These are phyloP conservation scores for Passalora sequoiae DNA, from an alignment of 2,329 filamentous ascomycete species.

Conservation along the genomic window DNA sequence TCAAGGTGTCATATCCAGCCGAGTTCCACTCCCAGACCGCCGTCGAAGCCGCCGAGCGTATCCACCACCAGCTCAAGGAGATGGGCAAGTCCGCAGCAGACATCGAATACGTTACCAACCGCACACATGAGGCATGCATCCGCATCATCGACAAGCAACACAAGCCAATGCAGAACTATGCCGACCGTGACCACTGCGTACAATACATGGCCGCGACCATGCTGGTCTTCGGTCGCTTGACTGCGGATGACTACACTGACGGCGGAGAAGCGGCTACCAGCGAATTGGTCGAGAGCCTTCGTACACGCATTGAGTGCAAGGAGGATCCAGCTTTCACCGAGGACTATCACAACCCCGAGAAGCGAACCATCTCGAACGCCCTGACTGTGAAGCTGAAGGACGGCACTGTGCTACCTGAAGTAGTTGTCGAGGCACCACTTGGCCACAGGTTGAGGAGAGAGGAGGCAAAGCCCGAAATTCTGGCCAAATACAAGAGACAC, in stretches of 20 bases:
- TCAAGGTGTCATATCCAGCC: constrained; percentile 98
- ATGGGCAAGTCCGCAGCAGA: constrained; percentile 88
- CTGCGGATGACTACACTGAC: constrained; percentile 89
- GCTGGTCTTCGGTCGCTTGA: constrained; percentile 90
- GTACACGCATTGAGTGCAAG: constrained; percentile 90
- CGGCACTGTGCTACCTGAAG: constrained; percentile 83
- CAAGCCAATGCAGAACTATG: constrained; percentile 99
- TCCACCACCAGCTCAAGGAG: constrained; percentile 74
- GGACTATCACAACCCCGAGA: constrained; percentile 90
- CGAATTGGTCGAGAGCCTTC: constrained; percentile 80
- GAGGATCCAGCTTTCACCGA: constrained; percentile 84
- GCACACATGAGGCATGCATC: constrained; percentile 96
- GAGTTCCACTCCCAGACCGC: constrained; percentile 99
- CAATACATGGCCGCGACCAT: constrained; percentile 99
- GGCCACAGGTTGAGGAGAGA: constrained; percentile 87
- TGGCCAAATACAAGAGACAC: constrained; percentile 93
- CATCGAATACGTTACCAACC: constrained; percentile 88
- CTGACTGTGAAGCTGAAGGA: constrained; percentile 93
- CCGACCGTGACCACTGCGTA: constrained; percentile 98
- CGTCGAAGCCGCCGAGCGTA: constrained; percentile 86
- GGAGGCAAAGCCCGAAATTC: constrained; percentile 90
- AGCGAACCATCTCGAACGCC: constrained; percentile 96
- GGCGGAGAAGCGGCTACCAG: constrained; percentile 88
- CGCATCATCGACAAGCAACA: constrained; percentile 99
- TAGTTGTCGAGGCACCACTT: constrained; percentile 87